Conservation (phyloP, 164 flowering plant genomes). For the Protea cynaroides region DNA sequence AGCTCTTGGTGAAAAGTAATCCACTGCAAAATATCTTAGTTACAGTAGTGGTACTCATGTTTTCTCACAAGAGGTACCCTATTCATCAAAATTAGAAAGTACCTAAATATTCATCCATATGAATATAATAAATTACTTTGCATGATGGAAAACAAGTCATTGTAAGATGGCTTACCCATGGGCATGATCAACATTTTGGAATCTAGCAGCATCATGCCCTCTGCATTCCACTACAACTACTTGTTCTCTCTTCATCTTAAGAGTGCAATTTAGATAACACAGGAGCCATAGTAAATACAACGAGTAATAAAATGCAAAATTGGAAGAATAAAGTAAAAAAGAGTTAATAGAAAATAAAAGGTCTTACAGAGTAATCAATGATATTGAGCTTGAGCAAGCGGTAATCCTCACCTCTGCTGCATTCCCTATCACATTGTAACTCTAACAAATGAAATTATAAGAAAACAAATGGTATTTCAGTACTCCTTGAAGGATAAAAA, state of each 20-base stretch:
- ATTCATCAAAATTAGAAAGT: neutral
- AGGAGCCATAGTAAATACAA: neutral
- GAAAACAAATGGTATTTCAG: neutral
- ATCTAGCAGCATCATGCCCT: conserved; percentile 97
- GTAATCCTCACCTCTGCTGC: conserved; percentile 99
- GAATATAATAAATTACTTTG: neutral
- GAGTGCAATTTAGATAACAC: conserved; percentile 1
- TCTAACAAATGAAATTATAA: conserved; percentile 28
- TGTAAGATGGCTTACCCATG: conserved; percentile 64
- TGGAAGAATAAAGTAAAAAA: neutral
- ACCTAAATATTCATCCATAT: neutral
- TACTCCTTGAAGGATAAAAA: no score
- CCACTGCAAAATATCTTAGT: neutral
- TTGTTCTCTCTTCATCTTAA: conserved; percentile 57
- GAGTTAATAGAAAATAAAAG: conserved; percentile 1
- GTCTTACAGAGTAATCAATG: conserved; percentile 60
- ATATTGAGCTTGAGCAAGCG: conserved; percentile 86
- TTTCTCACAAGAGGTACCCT: neutral
- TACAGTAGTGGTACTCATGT: neutral
- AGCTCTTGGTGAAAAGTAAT: neutral
- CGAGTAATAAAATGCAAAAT: neutral
- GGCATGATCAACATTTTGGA: conserved; percentile 64
- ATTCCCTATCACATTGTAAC: conserved; percentile 86
- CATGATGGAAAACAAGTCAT: neutral
- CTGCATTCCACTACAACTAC: conserved; percentile 79